Base-by-base conservation (phyloP, 345 rosid genomes). In the Melaleuca alternifolia region DNA sequence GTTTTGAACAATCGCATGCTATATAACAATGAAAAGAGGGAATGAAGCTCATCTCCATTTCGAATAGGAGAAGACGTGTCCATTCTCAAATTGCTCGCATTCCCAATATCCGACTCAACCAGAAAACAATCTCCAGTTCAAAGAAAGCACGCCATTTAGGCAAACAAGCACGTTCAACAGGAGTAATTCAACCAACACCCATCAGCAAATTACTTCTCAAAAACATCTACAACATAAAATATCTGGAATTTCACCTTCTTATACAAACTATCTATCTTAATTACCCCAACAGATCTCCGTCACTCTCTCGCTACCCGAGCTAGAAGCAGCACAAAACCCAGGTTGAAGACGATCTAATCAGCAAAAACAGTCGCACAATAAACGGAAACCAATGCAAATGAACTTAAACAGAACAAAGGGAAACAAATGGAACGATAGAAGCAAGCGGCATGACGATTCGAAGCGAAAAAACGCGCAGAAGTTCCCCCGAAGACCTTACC, bases 141-240 rank as follows among this genome's bases (percentile, higher is more conserved):
- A 54, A 54, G 0, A 54, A 54, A 54, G 57, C 57, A 54, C 10
- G 57, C 57, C 26, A 54, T 21, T 54, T 53, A 7, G 57, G 21
- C 57, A 21, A 23, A 54, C 24, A 54, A 54, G 54, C 54, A 53
- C 54, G 54, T 53, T 21, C 54, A 53, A 53, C 54, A 20, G 9
- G 18, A 53, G 54, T 53, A 53, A 18, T 18, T 53, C 54, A 20
- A 18, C 11, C 24, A 24, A 54, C 57, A 21, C 57, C 57, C 10
- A 54, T 54, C 5, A 21, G 57, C 57, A 54, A 54, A 54, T 88
- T 89, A 89, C 88, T 94, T 98, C 24, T 54, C 2, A 10, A 21
- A 20, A 10, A 0, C 0, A 53, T 0, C 54, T 52, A 14, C 54
- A 3, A 20, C 54, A 52, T 0, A 52, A 52, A 20, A 52, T 53